Evolutionary conservation across 2,329 filamentous ascomycete species (phyloP), one percentile per base, ranked within the genome.

Genomic region (Proliferodiscus dingleyae): DNA sequence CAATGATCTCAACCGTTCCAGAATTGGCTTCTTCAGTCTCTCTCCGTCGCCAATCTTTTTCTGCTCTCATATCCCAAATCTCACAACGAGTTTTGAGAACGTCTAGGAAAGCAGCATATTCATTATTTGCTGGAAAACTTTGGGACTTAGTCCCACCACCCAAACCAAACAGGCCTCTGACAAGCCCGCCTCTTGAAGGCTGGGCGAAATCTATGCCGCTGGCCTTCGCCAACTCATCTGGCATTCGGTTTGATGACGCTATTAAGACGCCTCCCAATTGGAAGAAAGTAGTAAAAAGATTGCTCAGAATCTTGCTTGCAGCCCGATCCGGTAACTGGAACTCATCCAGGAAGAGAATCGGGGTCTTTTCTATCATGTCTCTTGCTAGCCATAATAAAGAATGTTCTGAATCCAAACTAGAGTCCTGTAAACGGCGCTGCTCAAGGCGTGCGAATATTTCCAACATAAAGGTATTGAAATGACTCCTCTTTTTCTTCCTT

Each of bases 381-480:
- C 83, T 81, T 24, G 87, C 86, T 59, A 91, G 72, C 74, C 80
- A 83, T 1, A 91, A 66, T 19, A 91, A 64, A 0, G 85, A 86
- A 63, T 89, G 81, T 46, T 89, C 79, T 23, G 56, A 50, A 42
- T 65, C 49, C 3, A 22, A n/a, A 23, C 29, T 26, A 18, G 38
- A 9, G 19, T 36, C 37, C 10, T 41, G 11, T 3, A 37, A 37
- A 8, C 45, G 40, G 10, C 45, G 74, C 10, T 74, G 69, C 56
- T 91, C 87, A 1, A 93, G 70, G 41, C 82, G 81, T 1, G 85
- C 83, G 37, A 90, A 74, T 0, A 80, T 81, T 54, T 90, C 82
- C 7, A 91, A 71, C 85, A 93, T 93, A 58, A 93, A 93, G 0
- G 85, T 89, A 62, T 88, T 89, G 66, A 89, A 93, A 61, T 91